A percentile compares a stretch with the other conserved stretches of the same genome.
phyloP scores from a whole-genome alignment of 805 yeast genomes.

The Grigorovia humatica region DNA sequence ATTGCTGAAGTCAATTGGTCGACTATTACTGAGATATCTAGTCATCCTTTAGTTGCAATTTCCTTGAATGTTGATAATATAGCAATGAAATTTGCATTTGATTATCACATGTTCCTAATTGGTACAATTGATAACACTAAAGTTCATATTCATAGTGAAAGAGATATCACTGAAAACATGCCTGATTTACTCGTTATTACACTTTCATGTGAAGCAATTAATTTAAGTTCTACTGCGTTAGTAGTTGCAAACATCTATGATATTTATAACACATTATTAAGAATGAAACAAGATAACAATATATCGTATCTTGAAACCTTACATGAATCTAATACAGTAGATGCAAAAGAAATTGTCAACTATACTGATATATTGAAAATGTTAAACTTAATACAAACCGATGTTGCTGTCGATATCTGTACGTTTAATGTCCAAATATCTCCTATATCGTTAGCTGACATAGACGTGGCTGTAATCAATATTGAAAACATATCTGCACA shows the following conservation, averaged over 20 bases:
- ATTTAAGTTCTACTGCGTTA: conserved; percentile 66
- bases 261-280: conserved; percentile 54
- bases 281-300: conserved; percentile 65
- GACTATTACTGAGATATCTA: conserved; percentile 32
- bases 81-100: conserved; percentile 59
- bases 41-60: conserved; percentile 58
- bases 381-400: conserved; percentile 44
- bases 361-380: conserved; percentile 25
- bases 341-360: conserved; percentile 14
- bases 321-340: conserved; percentile 40
- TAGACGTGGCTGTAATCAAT: conserved; percentile 58
- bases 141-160: conserved; percentile 59
- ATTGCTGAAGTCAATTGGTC: conserved; percentile 70
- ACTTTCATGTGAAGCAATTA: conserved; percentile 40
- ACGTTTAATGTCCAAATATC: conserved; percentile 53
- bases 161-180: conserved; percentile 34
- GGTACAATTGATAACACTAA: conserved; percentile 39
- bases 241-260: conserved; percentile 78
- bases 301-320: conserved; percentile 68
- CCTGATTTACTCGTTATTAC: conserved; percentile 54
- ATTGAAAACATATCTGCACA: conserved; percentile 48
- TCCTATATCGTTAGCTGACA: conserved; percentile 73
- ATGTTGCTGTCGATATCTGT: conserved; percentile 52
- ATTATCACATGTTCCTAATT: conserved; percentile 75
- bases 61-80: conserved; percentile 46